A percentile compares a stretch with the other conserved stretches of the same genome.
Evolutionary conservation across 1,139 yeast genomes (phyloP).

Genomic region (Candida freyschussii): DNA sequence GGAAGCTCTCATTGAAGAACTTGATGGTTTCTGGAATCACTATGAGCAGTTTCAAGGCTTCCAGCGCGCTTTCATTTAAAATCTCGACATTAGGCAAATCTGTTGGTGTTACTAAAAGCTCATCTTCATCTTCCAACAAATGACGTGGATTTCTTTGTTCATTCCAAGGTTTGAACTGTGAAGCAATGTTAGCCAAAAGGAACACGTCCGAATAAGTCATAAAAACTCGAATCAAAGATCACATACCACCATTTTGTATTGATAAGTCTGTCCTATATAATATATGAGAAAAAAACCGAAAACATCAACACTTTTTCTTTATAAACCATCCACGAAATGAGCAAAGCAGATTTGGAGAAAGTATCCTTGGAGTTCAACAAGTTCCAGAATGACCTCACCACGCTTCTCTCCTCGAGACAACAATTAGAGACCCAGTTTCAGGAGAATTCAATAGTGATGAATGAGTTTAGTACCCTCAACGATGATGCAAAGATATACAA

Average conservation of each 20-base stretch:
- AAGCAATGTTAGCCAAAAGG: too few species aligned
- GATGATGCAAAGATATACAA: slow-evolving; percentile 74
- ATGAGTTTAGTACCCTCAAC: slow-evolving; percentile 63
- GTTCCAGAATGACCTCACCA: slow-evolving; percentile 39
- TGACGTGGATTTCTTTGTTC: slow-evolving; percentile 45
- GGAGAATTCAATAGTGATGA: slow-evolving; percentile 87
- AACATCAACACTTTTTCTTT: slow-evolving; percentile 1
- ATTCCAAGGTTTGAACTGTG: slow-evolving; percentile 45
- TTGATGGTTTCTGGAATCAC: slow-evolving; percentile 14
- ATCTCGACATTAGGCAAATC: slow-evolving; percentile 8
- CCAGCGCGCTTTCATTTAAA: background rate
- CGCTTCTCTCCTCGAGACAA: slow-evolving; percentile 57
- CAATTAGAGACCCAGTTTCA: slow-evolving; percentile 75
- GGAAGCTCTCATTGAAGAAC: slow-evolving; percentile 14
- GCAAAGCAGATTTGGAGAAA: slow-evolving; percentile 24
- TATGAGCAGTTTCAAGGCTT: slow-evolving; percentile 3
- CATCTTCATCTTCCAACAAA: slow-evolving; percentile 38
- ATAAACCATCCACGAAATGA: slow-evolving; percentile 9
- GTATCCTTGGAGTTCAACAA: slow-evolving; percentile 27
- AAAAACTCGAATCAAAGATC: background rate
- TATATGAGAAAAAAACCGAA: background rate
- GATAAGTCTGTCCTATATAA: background rate
- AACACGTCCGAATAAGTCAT: slow-evolving; percentile 1
- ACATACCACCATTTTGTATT: slow-evolving; percentile 8
- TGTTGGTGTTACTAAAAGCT: slow-evolving; percentile 14